Evolutionary conservation across 306 rosid species (phyloP).

Genomic region (Castanea sativa): DNA sequence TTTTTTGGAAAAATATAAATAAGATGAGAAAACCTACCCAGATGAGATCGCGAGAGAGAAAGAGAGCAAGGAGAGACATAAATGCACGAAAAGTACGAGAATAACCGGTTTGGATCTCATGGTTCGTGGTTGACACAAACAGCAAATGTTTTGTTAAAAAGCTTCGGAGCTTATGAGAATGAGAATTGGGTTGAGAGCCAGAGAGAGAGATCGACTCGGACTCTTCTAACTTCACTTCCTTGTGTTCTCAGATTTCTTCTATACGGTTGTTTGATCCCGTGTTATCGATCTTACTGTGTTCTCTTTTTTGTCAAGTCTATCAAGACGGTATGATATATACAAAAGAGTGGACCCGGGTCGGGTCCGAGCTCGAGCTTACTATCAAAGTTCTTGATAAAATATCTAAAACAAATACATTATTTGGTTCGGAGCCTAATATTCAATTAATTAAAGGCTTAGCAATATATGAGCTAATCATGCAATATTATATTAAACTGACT

Average conservation of each 20-base stretch:
- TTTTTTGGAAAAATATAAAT: not conserved
- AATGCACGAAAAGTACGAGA: slow-evolving; percentile 41
- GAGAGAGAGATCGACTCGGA: not conserved
- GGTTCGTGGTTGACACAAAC: slow-evolving; percentile 22
- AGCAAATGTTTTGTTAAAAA: not conserved
- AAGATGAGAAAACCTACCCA: slow-evolving; percentile 48
- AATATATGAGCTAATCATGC: too few relatives aligned
- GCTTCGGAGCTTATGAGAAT: not conserved
- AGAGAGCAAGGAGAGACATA: slow-evolving; percentile 46
- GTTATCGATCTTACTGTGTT: not conserved
- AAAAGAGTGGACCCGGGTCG: too few relatives aligned
- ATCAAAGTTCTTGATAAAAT: too few relatives aligned
- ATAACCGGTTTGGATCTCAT: slow-evolving; percentile 41
- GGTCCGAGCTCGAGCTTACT: too few relatives aligned
- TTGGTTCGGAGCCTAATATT: too few relatives aligned
- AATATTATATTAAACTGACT: too few relatives aligned
- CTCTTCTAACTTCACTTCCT: not conserved
- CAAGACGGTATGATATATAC: not conserved
- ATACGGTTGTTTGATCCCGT: not conserved
- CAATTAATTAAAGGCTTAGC: too few relatives aligned
- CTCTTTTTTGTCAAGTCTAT: not conserved
- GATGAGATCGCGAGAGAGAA: slow-evolving; percentile 55
- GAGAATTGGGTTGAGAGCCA: not conserved
- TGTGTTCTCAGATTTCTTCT: slow-evolving; percentile 19
- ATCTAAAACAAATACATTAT: too few relatives aligned